These are phyloP conservation scores for Termitomyces sp. DNA, from an alignment of 768 basidiomycete genomes.

Conservation along the genomic window DNA sequence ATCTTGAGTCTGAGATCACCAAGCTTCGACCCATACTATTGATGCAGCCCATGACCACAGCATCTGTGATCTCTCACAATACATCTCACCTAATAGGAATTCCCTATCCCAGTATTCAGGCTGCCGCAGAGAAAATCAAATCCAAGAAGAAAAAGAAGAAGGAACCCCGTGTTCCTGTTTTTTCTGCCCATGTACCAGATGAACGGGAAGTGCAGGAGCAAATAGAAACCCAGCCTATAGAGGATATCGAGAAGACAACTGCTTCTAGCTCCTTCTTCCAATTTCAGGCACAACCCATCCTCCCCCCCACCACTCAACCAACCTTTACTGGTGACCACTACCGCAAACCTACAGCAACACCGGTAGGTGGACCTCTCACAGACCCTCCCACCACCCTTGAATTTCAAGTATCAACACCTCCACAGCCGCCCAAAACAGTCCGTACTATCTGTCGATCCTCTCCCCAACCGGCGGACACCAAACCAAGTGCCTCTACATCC, in stretches of 20 bases:
- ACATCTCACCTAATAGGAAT: constrained; percentile 18
- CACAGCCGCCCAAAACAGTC: constrained; percentile 5
- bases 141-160: constrained; percentile 19
- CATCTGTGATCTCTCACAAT: constrained; percentile 16
- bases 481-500: background rate
- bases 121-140: constrained; percentile 18
- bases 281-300: constrained; percentile 13
- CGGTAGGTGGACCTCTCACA: constrained; percentile 13
- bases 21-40: constrained; percentile 65
- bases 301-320: constrained; percentile 7
- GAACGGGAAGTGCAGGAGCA: constrained; percentile 7
- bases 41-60: constrained; percentile 45
- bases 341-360: constrained; percentile 14
- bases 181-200: constrained; percentile 4
- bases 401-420: constrained; percentile 11
- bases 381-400: constrained; percentile 17
- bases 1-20: constrained; percentile 58
- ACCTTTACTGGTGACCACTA: constrained; percentile 18
- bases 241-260: constrained; percentile 3
- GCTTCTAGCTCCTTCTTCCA: constrained; percentile 15
- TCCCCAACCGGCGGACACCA: background rate
- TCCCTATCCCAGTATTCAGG: constrained; percentile 20
- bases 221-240: constrained; percentile 6
- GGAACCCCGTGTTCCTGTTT: constrained; percentile 11
- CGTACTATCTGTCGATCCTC: constrained; percentile 3